Conservation (phyloP, 345 rosid genomes). For the Physaria fendleri region DNA sequence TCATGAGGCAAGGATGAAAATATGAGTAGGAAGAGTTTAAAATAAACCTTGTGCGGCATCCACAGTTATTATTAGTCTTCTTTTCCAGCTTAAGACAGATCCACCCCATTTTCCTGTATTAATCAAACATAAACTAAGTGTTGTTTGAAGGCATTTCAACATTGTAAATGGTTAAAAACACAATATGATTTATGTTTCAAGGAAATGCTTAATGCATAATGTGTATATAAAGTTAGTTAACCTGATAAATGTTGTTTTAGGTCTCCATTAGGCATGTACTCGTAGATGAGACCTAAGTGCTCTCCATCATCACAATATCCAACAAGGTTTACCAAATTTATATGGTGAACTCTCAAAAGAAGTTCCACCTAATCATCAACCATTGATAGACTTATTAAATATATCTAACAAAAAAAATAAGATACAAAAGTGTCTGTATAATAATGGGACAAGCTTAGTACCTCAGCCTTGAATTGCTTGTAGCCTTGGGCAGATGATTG, state of each 20-base stretch:
- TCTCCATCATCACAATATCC: conserved; percentile 36
- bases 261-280: conserved; percentile 36
- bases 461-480: conserved; percentile 40
- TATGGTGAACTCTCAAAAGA: conserved; percentile 38
- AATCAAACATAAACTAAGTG: not conserved
- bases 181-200: no score
- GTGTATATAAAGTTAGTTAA: no score
- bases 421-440: no score
- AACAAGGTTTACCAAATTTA: conserved; percentile 32
- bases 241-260: conserved; percentile 19
- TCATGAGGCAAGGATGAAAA: no score
- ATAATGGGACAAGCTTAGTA: no score
- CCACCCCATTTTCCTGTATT: conserved; percentile 2
- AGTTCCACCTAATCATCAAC: conserved; percentile 28
- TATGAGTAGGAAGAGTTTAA: no score
- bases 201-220: no score
- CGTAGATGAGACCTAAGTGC: conserved; percentile 34
- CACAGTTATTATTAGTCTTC: not conserved
- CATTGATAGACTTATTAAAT: not conserved
- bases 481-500: conserved; percentile 37
- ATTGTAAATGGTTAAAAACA: no score
- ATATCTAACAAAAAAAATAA: not conserved
- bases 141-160: no score
- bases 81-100: not conserved
- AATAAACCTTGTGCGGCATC: no score